A percentile compares a stretch with the other conserved stretches of the same genome.
Evolutionary conservation across 305 asterid species (phyloP).

Genomic region (Stenogyne calaminthoides): DNA sequence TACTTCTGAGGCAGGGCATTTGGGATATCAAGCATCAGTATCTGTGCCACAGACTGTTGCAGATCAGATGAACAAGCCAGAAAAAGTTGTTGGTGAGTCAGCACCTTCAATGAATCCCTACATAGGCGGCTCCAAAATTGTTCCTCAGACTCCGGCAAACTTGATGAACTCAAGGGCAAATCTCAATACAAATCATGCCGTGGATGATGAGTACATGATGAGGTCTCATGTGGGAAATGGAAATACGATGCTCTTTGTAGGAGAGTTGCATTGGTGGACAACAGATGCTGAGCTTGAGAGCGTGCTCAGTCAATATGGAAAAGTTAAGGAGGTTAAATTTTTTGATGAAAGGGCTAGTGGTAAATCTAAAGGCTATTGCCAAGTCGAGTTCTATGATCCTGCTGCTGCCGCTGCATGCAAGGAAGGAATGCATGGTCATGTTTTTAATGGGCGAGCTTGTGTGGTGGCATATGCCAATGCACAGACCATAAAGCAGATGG

Average conservation of each 20-base stretch:
- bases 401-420: conserved; percentile 82
- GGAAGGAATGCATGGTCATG: conserved; percentile 81
- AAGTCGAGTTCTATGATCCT: conserved; percentile 89
- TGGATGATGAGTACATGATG: conserved; percentile 50
- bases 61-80: conserved; percentile 42
- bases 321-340: conserved; percentile 86
- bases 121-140: conserved; percentile 47
- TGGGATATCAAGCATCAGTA: conserved; percentile 60
- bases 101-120: conserved; percentile 43
- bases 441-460: conserved; percentile 87
- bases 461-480: conserved; percentile 89
- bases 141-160: conserved; percentile 47
- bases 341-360: conserved; percentile 98
- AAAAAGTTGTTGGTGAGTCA: conserved; percentile 46
- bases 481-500: conserved; percentile 79
- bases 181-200: conserved; percentile 43
- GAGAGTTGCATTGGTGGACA: conserved; percentile 99
- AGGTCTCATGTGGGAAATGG: conserved; percentile 66
- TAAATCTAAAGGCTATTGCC: conserved; percentile 97
- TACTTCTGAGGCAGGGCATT: conserved; percentile 50
- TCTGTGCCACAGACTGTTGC: conserved; percentile 41
- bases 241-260: conserved; percentile 77
- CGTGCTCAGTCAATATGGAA: conserved; percentile 68
- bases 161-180: conserved; percentile 43
- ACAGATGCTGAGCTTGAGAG: conserved; percentile 89